These are phyloP conservation scores for Rhizopogon vulgaris DNA, from an alignment of 768 basidiomycete genomes.

Conservation along the genomic window DNA sequence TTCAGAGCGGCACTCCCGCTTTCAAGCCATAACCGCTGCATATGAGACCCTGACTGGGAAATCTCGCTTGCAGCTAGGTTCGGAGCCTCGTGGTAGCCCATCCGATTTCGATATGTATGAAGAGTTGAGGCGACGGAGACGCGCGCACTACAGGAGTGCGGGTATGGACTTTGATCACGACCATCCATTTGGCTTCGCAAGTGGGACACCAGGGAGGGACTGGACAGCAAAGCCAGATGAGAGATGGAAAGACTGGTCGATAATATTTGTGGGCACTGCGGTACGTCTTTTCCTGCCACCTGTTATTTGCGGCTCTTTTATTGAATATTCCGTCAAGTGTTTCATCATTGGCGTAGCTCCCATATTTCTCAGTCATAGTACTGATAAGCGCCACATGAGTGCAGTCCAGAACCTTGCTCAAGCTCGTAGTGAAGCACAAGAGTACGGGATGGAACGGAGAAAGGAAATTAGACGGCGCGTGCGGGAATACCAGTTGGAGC, in stretches of 20 bases:
- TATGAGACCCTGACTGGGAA: conserved; percentile 52
- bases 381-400: conserved; percentile 38
- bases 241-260: conserved; percentile 44
- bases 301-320: neutral
- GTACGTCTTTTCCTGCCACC: conserved; percentile 26
- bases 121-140: conserved; percentile 47
- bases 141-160: conserved; percentile 21
- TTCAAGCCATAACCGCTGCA: conserved; percentile 58
- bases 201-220: conserved; percentile 9
- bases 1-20: conserved; percentile 46
- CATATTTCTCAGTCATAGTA: conserved; percentile 28
- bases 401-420: conserved; percentile 55
- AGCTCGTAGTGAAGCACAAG: conserved; percentile 51
- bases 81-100: neutral
- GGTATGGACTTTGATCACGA: conserved; percentile 25
- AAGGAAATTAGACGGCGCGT: conserved; percentile 45
- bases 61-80: conserved; percentile 9
- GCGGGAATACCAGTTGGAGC: conserved; percentile 18
- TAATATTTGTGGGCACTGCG: conserved; percentile 42
- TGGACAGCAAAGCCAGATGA: conserved; percentile 34
- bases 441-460: conserved; percentile 49
- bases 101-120: conserved; percentile 36
- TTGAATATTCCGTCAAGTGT: conserved; percentile 23
- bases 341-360: conserved; percentile 42
- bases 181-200: conserved; percentile 13